Base-by-base conservation (phyloP, 257 asterid species). In the Jasminum sambac region DNA sequence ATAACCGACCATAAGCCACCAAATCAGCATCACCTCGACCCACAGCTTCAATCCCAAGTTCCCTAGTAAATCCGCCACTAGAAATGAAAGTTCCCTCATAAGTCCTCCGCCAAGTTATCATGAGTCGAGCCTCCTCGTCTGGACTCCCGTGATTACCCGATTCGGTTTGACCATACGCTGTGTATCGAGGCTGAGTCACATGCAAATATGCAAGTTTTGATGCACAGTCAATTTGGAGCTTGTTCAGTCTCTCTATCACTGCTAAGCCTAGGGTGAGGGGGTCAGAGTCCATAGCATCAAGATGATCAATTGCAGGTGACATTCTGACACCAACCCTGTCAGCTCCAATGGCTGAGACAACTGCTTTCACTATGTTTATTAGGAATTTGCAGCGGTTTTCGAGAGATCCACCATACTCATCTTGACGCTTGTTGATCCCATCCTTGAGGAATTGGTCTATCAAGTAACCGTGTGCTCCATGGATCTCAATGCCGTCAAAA, bases 231-330 rank as follows among this genome's bases (percentile, higher is more conserved):
- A 61, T 46, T 60, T 94, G 96, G 61, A 94, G 78, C 63, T 79
- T 74, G 85, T 94, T 94, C 71, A 94, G 89, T 40, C 83, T 75
- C 63, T 88, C 84, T 6, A 94, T 86, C 58, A 89, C 90, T 11
- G 93, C 90, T 25, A 86, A 80, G 72, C 99, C 99, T 0, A 94
- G 86, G 72, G 48, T 60, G 34, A 84, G 90, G 2, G 98, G 97
- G 62, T 91, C 81, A 0, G 99, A 87, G 70, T 94, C 99, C 83
- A 79, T 82, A 11, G 97, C 99, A 5, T 94, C 99, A 17, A 91
- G 89, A 70, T 91, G 96, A 55, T 94, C 97, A 21, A 94, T 94
- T 60, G 97, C 99, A 0, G 99, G 99, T 9, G 99, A 94, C 21
- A 91, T 83, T 72, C 99, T 79, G 64, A 94, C 87, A 3, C 91